phyloP scores from a whole-genome alignment of 495 filamentous ascomycete genomes.

The Cairneyella variabilis region DNA sequence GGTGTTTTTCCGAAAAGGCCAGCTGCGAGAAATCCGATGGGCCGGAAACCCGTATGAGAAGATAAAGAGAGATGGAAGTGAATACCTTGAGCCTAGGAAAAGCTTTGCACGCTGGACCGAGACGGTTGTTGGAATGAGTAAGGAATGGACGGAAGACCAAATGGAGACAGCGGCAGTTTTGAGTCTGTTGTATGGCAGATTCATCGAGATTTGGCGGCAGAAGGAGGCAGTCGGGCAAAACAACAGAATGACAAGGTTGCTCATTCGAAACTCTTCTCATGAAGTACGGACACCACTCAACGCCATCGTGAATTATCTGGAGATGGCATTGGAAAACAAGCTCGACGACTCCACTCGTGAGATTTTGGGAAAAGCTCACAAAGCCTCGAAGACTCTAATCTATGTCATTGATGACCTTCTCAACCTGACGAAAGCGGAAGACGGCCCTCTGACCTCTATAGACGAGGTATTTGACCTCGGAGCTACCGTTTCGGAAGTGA shows the following conservation, averaged over 20 bases:
- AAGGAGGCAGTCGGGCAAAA: slow-evolving; percentile 82
- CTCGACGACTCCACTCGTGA: slow-evolving; percentile 82
- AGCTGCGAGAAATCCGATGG: slow-evolving; percentile 68
- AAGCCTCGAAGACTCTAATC: slow-evolving; percentile 88
- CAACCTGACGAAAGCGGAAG: slow-evolving; percentile 85
- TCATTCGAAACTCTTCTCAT: slow-evolving; percentile 89
- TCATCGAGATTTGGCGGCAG: slow-evolving; percentile 54
- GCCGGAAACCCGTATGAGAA: slow-evolving; percentile 93
- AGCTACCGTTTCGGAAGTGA: slow-evolving; percentile 67
- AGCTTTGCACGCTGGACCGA: slow-evolving; percentile 77
- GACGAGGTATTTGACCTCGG: slow-evolving; percentile 75
- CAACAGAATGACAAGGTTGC: slow-evolving; percentile 72
- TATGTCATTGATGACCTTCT: slow-evolving; percentile 95
- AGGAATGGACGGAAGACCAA: slow-evolving; percentile 70
- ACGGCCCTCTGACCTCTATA: slow-evolving; percentile 72
- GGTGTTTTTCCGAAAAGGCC: slow-evolving; percentile 81
- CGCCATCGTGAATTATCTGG: slow-evolving; percentile 93
- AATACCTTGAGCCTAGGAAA: slow-evolving; percentile 69
- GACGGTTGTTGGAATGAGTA: slow-evolving; percentile 67
- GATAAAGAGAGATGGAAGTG: slow-evolving; percentile 57
- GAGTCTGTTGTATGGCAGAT: slow-evolving; percentile 86
- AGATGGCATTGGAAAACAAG: slow-evolving; percentile 83
- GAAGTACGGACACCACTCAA: slow-evolving; percentile 93
- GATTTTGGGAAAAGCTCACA: slow-evolving; percentile 79
- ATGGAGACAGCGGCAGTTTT: slow-evolving; percentile 85